A percentile compares a stretch with the other conserved stretches of the same genome.
These are phyloP conservation scores for Periglandula ipomoeae DNA, from an alignment of 2,329 filamentous ascomycete genomes.

Conservation along the genomic window DNA sequence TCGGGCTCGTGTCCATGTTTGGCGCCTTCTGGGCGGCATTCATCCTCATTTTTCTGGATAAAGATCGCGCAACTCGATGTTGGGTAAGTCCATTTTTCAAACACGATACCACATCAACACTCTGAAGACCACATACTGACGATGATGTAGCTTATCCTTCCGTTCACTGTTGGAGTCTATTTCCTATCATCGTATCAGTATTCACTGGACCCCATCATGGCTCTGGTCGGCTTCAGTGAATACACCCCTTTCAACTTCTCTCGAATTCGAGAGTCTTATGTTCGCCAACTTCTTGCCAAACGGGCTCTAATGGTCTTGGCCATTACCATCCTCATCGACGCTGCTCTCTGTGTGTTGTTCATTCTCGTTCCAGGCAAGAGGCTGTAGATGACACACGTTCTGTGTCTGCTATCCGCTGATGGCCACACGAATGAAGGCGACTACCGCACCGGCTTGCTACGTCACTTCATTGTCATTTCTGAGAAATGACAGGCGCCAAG, in stretches of 20 bases:
- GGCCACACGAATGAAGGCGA: not conserved
- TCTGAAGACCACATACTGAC: constrained; percentile 13
- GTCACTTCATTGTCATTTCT: constrained; percentile 1
- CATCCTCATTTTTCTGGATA: constrained; percentile 83
- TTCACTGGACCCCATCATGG: constrained; percentile 84
- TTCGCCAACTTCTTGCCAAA: constrained; percentile 75
- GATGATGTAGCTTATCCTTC: constrained; percentile 56
- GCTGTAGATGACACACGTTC: constrained; percentile 36
- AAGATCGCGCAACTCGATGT: constrained; percentile 61
- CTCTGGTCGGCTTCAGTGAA: constrained; percentile 83
- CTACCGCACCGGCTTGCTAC: constrained; percentile 3
- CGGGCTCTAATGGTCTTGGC: constrained; percentile 73
- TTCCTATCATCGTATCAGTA: constrained; percentile 88
- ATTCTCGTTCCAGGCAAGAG: constrained; percentile 89
- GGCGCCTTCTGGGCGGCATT: constrained; percentile 92
- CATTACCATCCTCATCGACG: constrained; percentile 66
- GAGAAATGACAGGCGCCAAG: constrained; percentile 3
- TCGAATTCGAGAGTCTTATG: constrained; percentile 80
- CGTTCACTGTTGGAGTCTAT: constrained; percentile 87
- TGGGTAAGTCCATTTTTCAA: constrained; percentile 56
- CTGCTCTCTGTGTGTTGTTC: constrained; percentile 80
- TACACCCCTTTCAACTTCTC: constrained; percentile 94
- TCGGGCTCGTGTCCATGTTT: constrained; percentile 77
- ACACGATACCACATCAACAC: not conserved
- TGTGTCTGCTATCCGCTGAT: not conserved